Evolutionary conservation across 306 rosid genomes (phyloP).

Genomic region (Lathyrus aphaca): DNA sequence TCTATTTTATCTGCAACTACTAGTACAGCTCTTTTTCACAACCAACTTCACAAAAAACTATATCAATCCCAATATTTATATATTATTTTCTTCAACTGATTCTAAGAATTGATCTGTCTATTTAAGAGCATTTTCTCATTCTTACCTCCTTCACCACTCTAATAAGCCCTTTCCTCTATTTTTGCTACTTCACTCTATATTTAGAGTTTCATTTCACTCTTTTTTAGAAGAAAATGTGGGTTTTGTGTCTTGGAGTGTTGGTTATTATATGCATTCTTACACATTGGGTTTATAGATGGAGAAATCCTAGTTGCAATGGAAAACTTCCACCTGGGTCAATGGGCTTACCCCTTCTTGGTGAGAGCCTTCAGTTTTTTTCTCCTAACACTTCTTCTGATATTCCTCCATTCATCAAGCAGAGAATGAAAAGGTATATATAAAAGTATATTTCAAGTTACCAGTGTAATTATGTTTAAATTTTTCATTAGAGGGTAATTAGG

Average conservation of each 20-base stretch:
- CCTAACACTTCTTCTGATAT: slow-evolving; percentile 76
- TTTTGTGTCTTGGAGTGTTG: slow-evolving; percentile 58
- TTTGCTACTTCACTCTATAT: slow-evolving; percentile 36
- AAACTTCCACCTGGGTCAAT: slow-evolving; percentile 98
- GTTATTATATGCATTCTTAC: slow-evolving; percentile 58
- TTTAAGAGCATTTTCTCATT: slow-evolving; percentile 71
- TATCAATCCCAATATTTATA: slow-evolving; percentile 17
- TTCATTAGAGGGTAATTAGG: neutral
- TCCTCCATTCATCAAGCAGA: slow-evolving; percentile 86
- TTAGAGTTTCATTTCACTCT: slow-evolving; percentile 1
- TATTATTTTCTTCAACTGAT: slow-evolving; percentile 51
- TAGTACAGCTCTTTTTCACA: slow-evolving; percentile 59
- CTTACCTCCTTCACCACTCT: slow-evolving; percentile 50
- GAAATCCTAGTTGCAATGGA: slow-evolving; percentile 78
- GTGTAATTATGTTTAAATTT: neutral
- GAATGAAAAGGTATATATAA: slow-evolving; percentile 70
- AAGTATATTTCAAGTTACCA: slow-evolving; percentile 6
- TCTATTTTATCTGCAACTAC: slow-evolving; percentile 76
- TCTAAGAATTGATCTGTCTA: slow-evolving; percentile 55
- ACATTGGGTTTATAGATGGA: slow-evolving; percentile 85
- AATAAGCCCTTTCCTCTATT: slow-evolving; percentile 36
- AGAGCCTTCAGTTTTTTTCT: slow-evolving; percentile 83
- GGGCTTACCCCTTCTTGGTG: slow-evolving; percentile 96
- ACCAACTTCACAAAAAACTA: slow-evolving; percentile 55
- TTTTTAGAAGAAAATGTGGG: slow-evolving; percentile 58